Base-by-base conservation (phyloP, 768 basidiomycete genomes). In the Tricholoma bakamatsutake region DNA sequence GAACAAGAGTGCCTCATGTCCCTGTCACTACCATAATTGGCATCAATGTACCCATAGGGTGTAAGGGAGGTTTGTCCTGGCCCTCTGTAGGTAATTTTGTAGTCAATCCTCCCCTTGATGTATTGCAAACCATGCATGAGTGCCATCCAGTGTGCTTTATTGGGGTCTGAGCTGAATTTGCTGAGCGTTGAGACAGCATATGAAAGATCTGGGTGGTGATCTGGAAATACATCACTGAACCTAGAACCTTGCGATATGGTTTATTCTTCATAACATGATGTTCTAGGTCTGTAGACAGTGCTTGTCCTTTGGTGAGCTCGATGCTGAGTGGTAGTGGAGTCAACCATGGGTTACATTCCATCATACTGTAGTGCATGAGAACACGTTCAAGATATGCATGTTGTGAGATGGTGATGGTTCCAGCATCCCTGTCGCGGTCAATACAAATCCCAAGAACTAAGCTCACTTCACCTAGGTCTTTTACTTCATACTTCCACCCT, bases 401-500 rank as follows among this genome's bases (percentile, higher is more conserved):
- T 54, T 76, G 73, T 10, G 62, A 66, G 0, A 75, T 43, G 15
- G 66, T 57, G 48, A 75, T 63, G 9, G 66, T 70, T 0, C 57
- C 52, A 1, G 52, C 43, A 12, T 54, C 42, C 2, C 47, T 46
- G 43, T 76, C 59, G 5, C 67, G 40, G 3, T 47, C 50, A 54
- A 76, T 59, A 39, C 69, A 51, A 24, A 76, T 58, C 4, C 73
- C 69, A 4, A 75, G 62, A 2, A 75, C 31, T n/a, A 40, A 55
- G 10, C 49, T 49, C 18, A 10, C 45, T 48, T 49, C 37, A 30
- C 35, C 45, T 24, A 24, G 21, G 21, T 24, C 21, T 3, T 24
- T 24, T 3, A 24, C 21, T 24, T 24, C 21, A 24, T 24, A 24
- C 21, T 24, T 24, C 21, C 21, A 24, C 21, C 21, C 21, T 24